Evolutionary conservation across 805 yeast species (phyloP).

Genomic region (Starmerella khaoyaiensis): DNA sequence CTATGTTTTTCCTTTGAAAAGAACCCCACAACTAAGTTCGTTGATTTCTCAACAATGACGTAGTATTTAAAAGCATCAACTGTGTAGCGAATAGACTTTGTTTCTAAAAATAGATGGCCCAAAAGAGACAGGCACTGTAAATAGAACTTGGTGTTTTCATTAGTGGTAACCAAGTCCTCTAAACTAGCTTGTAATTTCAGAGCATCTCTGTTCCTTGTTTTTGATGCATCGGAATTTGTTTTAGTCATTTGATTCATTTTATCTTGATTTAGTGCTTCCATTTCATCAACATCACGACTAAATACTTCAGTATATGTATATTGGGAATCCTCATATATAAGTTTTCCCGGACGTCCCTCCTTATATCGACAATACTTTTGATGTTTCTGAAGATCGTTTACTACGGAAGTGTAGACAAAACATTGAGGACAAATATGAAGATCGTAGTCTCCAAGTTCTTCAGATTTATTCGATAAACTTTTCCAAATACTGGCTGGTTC

Average conservation of each 20-base stretch:
- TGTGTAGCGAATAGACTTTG: slow-evolving; percentile 74
- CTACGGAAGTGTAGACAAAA: slow-evolving; percentile 58
- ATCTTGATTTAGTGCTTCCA: background rate
- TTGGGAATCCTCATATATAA: slow-evolving; percentile 49
- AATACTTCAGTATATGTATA: slow-evolving; percentile 51
- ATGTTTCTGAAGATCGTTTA: slow-evolving; percentile 40
- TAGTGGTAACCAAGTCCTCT: too few relatives aligned
- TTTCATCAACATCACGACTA: slow-evolving; percentile 34
- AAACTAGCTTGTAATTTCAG: background rate
- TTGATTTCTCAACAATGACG: slow-evolving; percentile 30
- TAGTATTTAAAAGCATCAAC: slow-evolving; percentile 73
- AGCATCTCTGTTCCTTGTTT: too few relatives aligned
- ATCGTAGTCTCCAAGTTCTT: slow-evolving; percentile 27
- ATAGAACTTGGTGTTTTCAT: slow-evolving; percentile 37
- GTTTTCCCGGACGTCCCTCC: slow-evolving; percentile 43
- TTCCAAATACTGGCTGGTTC: slow-evolving; percentile 22
- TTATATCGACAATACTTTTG: slow-evolving; percentile 20
- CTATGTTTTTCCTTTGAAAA: slow-evolving; percentile 74
- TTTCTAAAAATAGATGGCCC: slow-evolving; percentile 78
- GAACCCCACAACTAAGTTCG: slow-evolving; percentile 61
- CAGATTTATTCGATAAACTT: slow-evolving; percentile 29
- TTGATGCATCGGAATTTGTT: slow-evolving; percentile 19
- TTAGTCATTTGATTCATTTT: background rate
- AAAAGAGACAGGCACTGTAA: slow-evolving; percentile 75
- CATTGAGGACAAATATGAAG: slow-evolving; percentile 70